Conservation (phyloP, 805 yeast species). For the Nakazawaea wickerhamii region DNA sequence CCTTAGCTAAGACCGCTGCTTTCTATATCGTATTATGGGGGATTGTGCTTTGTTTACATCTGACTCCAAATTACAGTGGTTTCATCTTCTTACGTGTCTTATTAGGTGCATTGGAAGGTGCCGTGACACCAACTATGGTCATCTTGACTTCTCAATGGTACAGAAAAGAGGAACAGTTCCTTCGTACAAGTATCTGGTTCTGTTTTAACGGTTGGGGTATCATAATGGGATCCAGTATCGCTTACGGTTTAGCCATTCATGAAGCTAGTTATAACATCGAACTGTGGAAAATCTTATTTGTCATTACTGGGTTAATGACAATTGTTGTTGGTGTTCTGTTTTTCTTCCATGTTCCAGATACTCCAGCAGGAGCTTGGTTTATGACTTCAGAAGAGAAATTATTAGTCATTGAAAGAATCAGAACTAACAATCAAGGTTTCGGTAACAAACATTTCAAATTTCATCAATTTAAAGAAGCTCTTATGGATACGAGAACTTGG, state of each 20-base stretch:
- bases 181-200: conserved; percentile 36
- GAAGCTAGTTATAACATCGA: conserved; percentile 36
- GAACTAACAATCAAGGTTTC: conserved; percentile 54
- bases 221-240: conserved; percentile 42
- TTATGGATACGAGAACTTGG: conserved; percentile 48
- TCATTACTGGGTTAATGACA: conserved; percentile 56
- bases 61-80: conserved; percentile 34
- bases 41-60: conserved; percentile 25
- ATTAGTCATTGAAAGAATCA: conserved; percentile 49
- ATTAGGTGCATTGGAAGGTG: conserved; percentile 44
- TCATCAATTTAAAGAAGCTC: conserved; percentile 51
- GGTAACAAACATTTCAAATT: conserved; percentile 50
- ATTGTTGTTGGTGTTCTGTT: conserved; percentile 43
- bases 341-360: conserved; percentile 37
- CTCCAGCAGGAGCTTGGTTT: conserved; percentile 47
- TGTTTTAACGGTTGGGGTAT: conserved; percentile 37
- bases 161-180: conserved; percentile 38
- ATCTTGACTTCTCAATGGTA: conserved; percentile 52
- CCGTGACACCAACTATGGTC: conserved; percentile 50
- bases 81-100: conserved; percentile 39
- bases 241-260: conserved; percentile 38
- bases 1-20: conserved; percentile 31
- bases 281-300: conserved; percentile 54
- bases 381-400: conserved; percentile 40
- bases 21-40: conserved; percentile 31